Evolutionary conservation across 352 stramenopile genomes (phyloP).

Genomic region (Halophytophthora polymorphica): DNA sequence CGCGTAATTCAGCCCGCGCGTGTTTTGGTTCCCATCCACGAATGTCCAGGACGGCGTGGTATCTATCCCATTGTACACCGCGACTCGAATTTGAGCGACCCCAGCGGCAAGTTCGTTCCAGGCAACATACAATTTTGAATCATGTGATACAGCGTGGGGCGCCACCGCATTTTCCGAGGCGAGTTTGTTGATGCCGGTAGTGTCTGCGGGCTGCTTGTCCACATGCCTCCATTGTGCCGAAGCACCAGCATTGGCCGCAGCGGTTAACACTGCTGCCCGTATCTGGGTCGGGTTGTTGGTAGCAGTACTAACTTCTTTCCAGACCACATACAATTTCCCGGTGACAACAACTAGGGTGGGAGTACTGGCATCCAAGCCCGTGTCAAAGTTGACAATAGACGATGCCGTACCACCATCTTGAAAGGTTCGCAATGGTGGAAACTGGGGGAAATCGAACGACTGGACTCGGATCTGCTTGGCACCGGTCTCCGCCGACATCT

Average conservation of each 20-base stretch:
- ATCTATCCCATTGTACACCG: conserved; percentile 48
- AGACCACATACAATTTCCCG: conserved; percentile 44
- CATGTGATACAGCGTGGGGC: conserved; percentile 29
- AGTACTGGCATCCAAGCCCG: conserved; percentile 27
- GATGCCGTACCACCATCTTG: conserved; percentile 38
- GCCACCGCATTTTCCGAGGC: conserved; percentile 26
- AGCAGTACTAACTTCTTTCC: conserved; percentile 38
- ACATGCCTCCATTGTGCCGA: conserved; percentile 43
- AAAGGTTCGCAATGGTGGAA: conserved; percentile 29
- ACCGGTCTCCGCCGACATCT: conserved; percentile 18
- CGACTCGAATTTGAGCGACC: conserved; percentile 45
- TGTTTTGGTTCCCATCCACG: conserved; percentile 46
- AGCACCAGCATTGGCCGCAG: conserved; percentile 14
- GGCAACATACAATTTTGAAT: conserved; percentile 44
- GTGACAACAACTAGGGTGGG: conserved; percentile 25
- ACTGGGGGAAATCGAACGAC: conserved; percentile 30
- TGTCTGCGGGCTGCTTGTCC: conserved; percentile 14
- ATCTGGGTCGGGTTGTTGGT: conserved; percentile 43
- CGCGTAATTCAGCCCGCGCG: conserved; percentile 43
- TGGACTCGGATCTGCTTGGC: conserved; percentile 45
- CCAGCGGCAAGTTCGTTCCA: conserved; percentile 48
- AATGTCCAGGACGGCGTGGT: conserved; percentile 43
- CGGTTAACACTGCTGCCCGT: conserved; percentile 34
- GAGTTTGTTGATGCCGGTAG: conserved; percentile 47
- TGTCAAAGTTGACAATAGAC: conserved; percentile 46